phyloP scores from a whole-genome alignment of 1,139 yeast species.

The Sugiyamaella pinicola region DNA sequence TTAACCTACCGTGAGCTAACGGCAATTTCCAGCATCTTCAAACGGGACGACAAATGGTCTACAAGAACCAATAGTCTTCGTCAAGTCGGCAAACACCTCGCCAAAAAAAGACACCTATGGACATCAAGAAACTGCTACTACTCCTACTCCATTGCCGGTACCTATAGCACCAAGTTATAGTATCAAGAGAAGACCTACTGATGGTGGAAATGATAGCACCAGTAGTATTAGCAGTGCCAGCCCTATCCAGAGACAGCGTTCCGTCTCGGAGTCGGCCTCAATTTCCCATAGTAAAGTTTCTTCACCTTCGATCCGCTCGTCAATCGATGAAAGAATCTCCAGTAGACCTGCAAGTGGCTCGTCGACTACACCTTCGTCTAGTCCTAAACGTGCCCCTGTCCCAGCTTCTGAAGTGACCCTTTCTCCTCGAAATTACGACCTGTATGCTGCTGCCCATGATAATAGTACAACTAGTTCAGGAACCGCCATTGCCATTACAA shows the following conservation, averaged over 20 bases:
- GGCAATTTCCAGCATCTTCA: slow-evolving; percentile 11
- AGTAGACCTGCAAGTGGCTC: slow-evolving; percentile 8
- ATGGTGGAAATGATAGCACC: not conserved
- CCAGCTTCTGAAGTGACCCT: slow-evolving; percentile 15
- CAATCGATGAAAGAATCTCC: slow-evolving; percentile 11
- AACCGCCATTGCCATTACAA: slow-evolving; percentile 4
- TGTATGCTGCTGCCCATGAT: slow-evolving; percentile 19
- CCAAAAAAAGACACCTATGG: not conserved
- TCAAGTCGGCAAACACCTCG: slow-evolving; percentile 11
- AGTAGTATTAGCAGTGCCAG: slow-evolving; percentile 10
- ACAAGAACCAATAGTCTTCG: slow-evolving; percentile 23
- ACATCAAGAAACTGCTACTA: not conserved
- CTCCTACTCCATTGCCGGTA: slow-evolving; percentile 1
- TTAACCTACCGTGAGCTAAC: too few relatives aligned
- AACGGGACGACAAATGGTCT: slow-evolving; percentile 15
- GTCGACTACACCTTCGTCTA: slow-evolving; percentile 17
- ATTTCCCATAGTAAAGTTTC: too few relatives aligned
- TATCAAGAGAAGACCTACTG: slow-evolving; percentile 4
- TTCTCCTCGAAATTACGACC: slow-evolving; percentile 22
- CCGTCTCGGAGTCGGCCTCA: too few relatives aligned
- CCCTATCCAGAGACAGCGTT: slow-evolving; percentile 6
- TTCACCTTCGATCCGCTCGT: slow-evolving; percentile 9
- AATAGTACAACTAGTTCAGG: not conserved
- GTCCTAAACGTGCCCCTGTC: slow-evolving; percentile 17
- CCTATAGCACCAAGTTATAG: slow-evolving; percentile 6